A percentile compares a stretch with the other conserved stretches of the same genome.
phyloP scores from a whole-genome alignment of 2,329 filamentous ascomycete species.

The Aquanectria penicillioides region DNA sequence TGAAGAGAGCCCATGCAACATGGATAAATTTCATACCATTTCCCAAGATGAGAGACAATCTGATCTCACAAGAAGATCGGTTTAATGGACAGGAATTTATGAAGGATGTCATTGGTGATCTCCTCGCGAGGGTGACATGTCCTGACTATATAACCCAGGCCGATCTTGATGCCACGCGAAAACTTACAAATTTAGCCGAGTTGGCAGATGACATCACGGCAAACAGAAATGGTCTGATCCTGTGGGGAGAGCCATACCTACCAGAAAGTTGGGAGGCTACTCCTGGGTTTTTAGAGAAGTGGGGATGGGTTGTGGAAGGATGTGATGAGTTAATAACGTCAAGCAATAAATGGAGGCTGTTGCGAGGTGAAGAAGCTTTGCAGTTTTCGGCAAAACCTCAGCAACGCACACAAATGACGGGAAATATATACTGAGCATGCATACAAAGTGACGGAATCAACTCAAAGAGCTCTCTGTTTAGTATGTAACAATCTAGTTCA shows the following conservation, averaged over 20 bases:
- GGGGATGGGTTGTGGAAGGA: slow-evolving; percentile 34
- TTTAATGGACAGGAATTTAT: slow-evolving; percentile 51
- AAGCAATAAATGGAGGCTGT: slow-evolving; percentile 34
- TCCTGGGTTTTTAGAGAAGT: slow-evolving; percentile 33
- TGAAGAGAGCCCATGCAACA: slow-evolving; percentile 47
- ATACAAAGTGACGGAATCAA: no score
- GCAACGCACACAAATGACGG: no score
- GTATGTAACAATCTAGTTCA: no score
- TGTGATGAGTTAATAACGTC: slow-evolving; percentile 31
- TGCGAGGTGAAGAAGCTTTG: slow-evolving; percentile 32
- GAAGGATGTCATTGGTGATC: slow-evolving; percentile 23
- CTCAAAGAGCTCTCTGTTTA: no score
- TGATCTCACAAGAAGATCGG: slow-evolving; percentile 48
- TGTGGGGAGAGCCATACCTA: slow-evolving; percentile 39
- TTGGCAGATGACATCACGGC: neutral
- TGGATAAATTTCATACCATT: slow-evolving; percentile 56
- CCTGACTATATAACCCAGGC: no score
- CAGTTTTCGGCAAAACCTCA: neutral
- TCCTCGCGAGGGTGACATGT: slow-evolving; percentile 1
- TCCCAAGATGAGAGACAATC: slow-evolving; percentile 50
- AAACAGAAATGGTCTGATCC: slow-evolving; percentile 30
- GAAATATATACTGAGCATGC: no score
- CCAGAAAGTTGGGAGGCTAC: slow-evolving; percentile 37
- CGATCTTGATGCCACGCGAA: neutral
- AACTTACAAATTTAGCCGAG: neutral